These are phyloP conservation scores for Fusarium drepaniforme DNA, from an alignment of 2,329 filamentous ascomycete genomes.

Conservation along the genomic window DNA sequence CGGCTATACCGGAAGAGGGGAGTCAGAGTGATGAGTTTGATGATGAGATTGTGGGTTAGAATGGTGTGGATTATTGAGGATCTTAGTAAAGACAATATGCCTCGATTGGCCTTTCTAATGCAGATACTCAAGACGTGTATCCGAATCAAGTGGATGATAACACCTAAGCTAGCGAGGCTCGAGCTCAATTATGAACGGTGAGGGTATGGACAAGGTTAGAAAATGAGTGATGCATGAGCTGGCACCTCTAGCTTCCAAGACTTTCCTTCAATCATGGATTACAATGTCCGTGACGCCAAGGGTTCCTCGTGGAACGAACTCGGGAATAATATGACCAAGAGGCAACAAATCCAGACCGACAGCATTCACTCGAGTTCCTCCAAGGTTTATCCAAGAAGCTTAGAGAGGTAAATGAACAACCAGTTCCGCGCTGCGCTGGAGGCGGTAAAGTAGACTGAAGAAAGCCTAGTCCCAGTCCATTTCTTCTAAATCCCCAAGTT, in stretches of 20 bases:
- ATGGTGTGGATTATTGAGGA: not conserved
- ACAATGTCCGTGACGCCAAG: too few relatives aligned
- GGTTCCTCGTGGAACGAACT: too few relatives aligned
- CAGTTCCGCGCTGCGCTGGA: not conserved
- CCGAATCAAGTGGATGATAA: not conserved
- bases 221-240: too few relatives aligned
- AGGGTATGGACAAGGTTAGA: too few relatives aligned
- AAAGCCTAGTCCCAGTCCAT: not conserved
- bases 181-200: too few relatives aligned
- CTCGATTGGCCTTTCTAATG: not conserved
- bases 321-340: too few relatives aligned
- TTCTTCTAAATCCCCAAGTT: not conserved
- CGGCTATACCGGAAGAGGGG: not conserved
- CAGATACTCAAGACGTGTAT: not conserved
- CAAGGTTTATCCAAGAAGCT: not conserved
- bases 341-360: too few relatives aligned
- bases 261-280: too few relatives aligned
- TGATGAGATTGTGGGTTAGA: slow-evolving; percentile 4
- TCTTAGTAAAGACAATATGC: not conserved
- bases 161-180: too few relatives aligned
- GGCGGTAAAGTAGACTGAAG: fast-evolving
- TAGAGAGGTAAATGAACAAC: not conserved
- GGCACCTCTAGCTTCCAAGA: too few relatives aligned
- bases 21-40: slow-evolving; percentile 3
- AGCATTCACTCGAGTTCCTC: not conserved